phyloP scores from a whole-genome alignment of 1,139 yeast species.

The Sporopachydermia cereana region DNA sequence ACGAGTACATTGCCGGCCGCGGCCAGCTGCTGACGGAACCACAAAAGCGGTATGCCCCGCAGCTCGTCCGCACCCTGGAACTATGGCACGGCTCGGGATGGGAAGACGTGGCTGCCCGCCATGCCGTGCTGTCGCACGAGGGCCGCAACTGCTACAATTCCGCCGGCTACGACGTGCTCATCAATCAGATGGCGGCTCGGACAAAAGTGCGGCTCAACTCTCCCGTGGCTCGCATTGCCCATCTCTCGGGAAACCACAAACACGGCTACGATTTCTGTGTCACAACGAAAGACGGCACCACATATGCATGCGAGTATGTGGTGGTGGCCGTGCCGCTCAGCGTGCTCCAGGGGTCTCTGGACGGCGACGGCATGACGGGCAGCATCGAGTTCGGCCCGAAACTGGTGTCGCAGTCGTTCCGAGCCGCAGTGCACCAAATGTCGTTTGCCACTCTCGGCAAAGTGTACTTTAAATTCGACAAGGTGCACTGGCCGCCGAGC shows the following conservation, averaged over 20 bases:
- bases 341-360: constrained; percentile 33
- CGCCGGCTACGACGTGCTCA: constrained; percentile 43
- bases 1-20: constrained; percentile 35
- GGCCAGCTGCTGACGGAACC: constrained; percentile 36
- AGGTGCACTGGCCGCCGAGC: constrained; percentile 51
- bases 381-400: constrained; percentile 46
- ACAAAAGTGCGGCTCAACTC: not conserved
- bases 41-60: constrained; percentile 41
- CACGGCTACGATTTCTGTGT: constrained; percentile 13
- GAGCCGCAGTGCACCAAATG: constrained; percentile 34
- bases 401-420: constrained; percentile 35
- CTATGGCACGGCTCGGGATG: constrained; percentile 72
- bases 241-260: constrained; percentile 12
- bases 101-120: constrained; percentile 55
- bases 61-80: constrained; percentile 46
- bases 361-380: constrained; percentile 26
- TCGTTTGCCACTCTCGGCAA: constrained; percentile 72
- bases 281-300: constrained; percentile 19
- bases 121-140: constrained; percentile 50
- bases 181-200: constrained; percentile 28
- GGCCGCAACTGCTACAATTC: constrained; percentile 65
- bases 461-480: constrained; percentile 58
- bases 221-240: constrained; percentile 11
- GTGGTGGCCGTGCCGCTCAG: constrained; percentile 74
- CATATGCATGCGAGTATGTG: constrained; percentile 35